A percentile compares a stretch with the other conserved stretches of the same genome.
Evolutionary conservation across 768 basidiomycete species (phyloP).

Genomic region (Amanita fuliginea): DNA sequence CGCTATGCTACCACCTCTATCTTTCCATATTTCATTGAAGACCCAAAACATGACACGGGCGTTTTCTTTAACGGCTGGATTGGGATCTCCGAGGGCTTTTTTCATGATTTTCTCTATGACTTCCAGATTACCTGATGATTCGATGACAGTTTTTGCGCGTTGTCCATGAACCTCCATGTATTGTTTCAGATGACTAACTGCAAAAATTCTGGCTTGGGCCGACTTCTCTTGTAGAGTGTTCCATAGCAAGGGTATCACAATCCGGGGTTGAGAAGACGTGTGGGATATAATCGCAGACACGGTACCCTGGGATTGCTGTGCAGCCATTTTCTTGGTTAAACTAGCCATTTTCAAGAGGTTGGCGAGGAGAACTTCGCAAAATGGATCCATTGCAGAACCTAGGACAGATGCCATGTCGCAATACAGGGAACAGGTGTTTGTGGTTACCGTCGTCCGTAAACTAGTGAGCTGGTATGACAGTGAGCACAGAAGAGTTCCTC

Average conservation of each 20-base stretch:
- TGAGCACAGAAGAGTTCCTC: neutral
- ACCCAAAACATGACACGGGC: conserved; percentile 73
- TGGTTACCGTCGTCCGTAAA: conserved; percentile 83
- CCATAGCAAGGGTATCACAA: conserved; percentile 59
- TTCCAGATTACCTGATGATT: conserved; percentile 57
- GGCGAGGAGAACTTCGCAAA: conserved; percentile 67
- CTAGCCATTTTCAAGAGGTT: conserved; percentile 78
- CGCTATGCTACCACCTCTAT: conserved; percentile 51
- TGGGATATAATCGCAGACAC: conserved; percentile 58
- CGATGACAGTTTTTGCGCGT: conserved; percentile 54
- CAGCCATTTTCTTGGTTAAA: conserved; percentile 87
- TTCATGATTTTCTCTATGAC: conserved; percentile 63
- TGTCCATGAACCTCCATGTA: conserved; percentile 67
- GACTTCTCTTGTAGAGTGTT: conserved; percentile 70
- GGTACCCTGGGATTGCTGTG: conserved; percentile 72
- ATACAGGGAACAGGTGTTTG: conserved; percentile 70
- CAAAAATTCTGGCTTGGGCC: conserved; percentile 60
- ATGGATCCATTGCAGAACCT: conserved; percentile 60
- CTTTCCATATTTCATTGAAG: conserved; percentile 67
- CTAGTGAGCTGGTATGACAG: conserved; percentile 53
- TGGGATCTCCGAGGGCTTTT: conserved; percentile 67
- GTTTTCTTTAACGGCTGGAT: conserved; percentile 66
- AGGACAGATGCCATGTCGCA: conserved; percentile 60
- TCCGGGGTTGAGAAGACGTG: conserved; percentile 60
- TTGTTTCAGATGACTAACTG: conserved; percentile 57